Evolutionary conservation across 2,329 filamentous ascomycete species (phyloP).

Genomic region (Cladosporium sp.): DNA sequence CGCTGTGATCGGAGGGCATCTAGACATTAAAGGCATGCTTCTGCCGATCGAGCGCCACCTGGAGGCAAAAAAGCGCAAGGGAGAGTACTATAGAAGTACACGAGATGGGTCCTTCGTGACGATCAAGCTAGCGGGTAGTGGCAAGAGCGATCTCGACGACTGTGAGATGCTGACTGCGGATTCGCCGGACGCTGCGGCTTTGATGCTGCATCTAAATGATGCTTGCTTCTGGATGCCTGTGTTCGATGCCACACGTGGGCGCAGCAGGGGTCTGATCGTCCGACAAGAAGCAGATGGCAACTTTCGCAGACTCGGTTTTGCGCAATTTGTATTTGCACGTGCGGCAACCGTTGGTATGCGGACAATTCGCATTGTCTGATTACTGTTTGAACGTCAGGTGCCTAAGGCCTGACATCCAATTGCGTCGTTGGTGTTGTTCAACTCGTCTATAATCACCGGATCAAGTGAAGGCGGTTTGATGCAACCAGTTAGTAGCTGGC

Average conservation of each 20-base stretch:
- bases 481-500: not conserved
- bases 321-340: not conserved
- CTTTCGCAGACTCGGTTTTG: not conserved
- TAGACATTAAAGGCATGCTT: not conserved
- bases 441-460: not conserved
- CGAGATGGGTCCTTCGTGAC: not conserved
- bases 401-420: not conserved
- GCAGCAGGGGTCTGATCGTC: slow-evolving; percentile 1
- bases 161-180: not conserved
- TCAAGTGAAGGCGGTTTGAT: not conserved
- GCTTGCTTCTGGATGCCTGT: not conserved
- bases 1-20: not conserved
- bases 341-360: not conserved
- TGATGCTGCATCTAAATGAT: not conserved
- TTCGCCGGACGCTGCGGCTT: not conserved
- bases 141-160: not conserved
- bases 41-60: not conserved
- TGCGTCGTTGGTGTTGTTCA: not conserved
- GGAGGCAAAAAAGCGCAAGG: not conserved
- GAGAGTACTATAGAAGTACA: not conserved
- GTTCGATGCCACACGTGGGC: not conserved
- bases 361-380: not conserved
- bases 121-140: not conserved
- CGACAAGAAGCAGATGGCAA: not conserved
- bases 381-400: not conserved